Conservation (phyloP, 2,329 filamentous ascomycete genomes). For the Cladosporium sp. region DNA sequence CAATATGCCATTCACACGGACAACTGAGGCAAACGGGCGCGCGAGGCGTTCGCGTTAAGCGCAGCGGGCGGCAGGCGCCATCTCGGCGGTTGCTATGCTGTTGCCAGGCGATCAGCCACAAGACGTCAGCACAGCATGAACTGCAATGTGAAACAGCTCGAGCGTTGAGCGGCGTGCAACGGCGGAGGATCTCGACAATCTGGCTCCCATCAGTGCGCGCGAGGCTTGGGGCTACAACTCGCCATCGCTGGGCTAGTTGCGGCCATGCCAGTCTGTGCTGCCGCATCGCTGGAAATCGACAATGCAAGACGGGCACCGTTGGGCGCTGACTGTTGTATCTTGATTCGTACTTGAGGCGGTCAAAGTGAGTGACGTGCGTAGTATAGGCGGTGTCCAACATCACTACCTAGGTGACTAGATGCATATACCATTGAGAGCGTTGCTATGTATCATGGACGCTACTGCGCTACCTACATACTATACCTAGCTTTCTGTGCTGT, state of each 20-base stretch:
- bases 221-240: neutral
- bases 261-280: neutral
- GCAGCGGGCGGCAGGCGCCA: neutral
- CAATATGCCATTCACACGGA: neutral
- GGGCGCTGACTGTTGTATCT: neutral
- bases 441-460: neutral
- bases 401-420: neutral
- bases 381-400: neutral
- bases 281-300: conserved; percentile 7
- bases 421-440: neutral
- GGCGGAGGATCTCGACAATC: conserved; percentile 7
- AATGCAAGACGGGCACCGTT: conserved; percentile 23
- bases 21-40: conserved; percentile 5
- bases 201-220: conserved; percentile 3
- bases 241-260: neutral
- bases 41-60: neutral
- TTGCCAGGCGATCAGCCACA: neutral
- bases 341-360: neutral
- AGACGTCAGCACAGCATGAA: neutral
- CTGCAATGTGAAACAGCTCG: neutral
- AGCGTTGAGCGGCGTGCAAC: conserved; percentile 9
- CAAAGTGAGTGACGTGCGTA: neutral
- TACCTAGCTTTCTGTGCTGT: neutral
- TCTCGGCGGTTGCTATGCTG: conserved; percentile 12
- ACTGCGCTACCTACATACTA: neutral